phyloP scores from a whole-genome alignment of 495 filamentous ascomycete genomes.

The Penicillium steckii region DNA sequence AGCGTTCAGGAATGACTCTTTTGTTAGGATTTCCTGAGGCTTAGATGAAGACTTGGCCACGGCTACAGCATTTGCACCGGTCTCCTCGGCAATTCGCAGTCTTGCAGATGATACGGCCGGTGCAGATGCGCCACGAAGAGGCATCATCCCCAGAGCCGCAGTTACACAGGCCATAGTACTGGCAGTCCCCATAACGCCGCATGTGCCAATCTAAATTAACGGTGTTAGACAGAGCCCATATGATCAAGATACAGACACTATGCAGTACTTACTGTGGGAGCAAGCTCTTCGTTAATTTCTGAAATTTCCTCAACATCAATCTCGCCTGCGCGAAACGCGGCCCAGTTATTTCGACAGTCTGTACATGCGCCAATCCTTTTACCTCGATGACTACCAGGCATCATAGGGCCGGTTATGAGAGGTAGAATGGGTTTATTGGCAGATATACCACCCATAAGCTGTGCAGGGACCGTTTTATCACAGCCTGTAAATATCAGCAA shows the following conservation, averaged over 20 bases:
- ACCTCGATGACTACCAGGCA: constrained; percentile 61
- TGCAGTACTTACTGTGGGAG: constrained; percentile 54
- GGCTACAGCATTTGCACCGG: constrained; percentile 55
- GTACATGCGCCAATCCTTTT: constrained; percentile 63
- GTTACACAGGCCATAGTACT: constrained; percentile 69
- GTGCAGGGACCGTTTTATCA: constrained; percentile 68
- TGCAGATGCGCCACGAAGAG: constrained; percentile 57
- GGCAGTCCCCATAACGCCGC: constrained; percentile 70
- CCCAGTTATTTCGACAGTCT: constrained; percentile 68
- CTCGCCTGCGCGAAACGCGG: constrained; percentile 56
- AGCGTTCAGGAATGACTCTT: constrained; percentile 64
- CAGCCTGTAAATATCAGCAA: constrained; percentile 42
- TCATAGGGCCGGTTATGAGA: constrained; percentile 65
- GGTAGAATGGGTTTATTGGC: constrained; percentile 66
- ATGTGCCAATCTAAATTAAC: constrained; percentile 54
- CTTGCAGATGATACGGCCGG: constrained; percentile 65
- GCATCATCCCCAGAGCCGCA: constrained; percentile 63
- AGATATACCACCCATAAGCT: constrained; percentile 68
- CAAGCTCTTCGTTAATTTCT: constrained; percentile 65
- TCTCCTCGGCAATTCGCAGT: constrained; percentile 62
- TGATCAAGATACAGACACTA: too few species aligned
- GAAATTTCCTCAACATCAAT: constrained; percentile 67
- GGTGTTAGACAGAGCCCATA: neutral
- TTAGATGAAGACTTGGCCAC: constrained; percentile 37
- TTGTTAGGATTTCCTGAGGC: constrained; percentile 57